Conservation (phyloP, 441 rosid species). For the Euphorbia schlechtendalii region DNA sequence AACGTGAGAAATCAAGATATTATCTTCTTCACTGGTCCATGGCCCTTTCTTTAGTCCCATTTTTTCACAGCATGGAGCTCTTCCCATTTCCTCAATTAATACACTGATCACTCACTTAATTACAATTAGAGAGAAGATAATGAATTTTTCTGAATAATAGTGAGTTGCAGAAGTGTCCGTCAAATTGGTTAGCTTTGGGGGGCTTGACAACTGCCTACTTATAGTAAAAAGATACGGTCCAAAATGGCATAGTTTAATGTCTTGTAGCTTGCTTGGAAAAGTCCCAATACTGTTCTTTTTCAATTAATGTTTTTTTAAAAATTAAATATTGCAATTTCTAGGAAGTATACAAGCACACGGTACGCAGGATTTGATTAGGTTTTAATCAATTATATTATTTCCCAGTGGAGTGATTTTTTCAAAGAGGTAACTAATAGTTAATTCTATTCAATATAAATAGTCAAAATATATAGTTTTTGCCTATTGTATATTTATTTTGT, state of each 20-base stretch:
- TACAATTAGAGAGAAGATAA: too few relatives aligned
- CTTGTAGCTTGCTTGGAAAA: background rate
- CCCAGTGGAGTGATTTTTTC: background rate
- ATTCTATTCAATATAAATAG: too few relatives aligned
- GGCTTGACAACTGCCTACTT: background rate
- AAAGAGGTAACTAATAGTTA: too few relatives aligned
- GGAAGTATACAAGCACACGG: constrained; percentile 4
- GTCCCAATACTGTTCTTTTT: constrained; percentile 5
- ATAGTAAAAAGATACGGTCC: background rate
- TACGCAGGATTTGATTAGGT: constrained; percentile 3
- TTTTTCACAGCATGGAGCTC: constrained; percentile 34
- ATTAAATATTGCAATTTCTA: constrained; percentile 2
- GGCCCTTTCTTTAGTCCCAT: constrained; percentile 31
- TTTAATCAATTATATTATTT: background rate
- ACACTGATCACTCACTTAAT: background rate
- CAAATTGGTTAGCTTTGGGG: background rate
- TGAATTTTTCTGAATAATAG: background rate
- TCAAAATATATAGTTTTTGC: too few relatives aligned
- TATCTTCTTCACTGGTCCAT: constrained; percentile 42
- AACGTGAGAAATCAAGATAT: constrained; percentile 27
- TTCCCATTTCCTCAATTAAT: constrained; percentile 22
- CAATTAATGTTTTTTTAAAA: background rate
- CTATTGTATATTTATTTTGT: too few relatives aligned
- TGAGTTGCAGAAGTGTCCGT: background rate
- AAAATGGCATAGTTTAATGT: background rate